Percentiles rank a stretch among this genome's conserved stretches.
Evolutionary conservation across 495 filamentous ascomycete genomes (phyloP).

Genomic region (Aspergillus panamensis): DNA sequence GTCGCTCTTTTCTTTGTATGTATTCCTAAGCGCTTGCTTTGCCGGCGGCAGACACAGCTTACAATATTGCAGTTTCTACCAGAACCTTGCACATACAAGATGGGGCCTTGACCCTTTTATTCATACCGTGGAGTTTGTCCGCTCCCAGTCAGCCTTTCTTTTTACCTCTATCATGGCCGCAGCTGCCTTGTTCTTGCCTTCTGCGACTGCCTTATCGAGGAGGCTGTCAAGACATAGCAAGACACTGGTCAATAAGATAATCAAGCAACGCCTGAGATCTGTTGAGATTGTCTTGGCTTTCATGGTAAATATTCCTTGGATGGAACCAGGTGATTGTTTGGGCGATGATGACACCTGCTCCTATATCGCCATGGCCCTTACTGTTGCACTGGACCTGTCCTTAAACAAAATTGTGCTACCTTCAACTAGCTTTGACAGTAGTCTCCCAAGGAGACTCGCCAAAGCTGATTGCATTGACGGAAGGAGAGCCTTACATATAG

Average conservation of each 20-base stretch:
- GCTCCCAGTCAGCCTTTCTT: slow-evolving; percentile 62
- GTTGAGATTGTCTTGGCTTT: slow-evolving; percentile 71
- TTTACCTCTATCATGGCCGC: slow-evolving; percentile 67
- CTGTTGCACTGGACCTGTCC: slow-evolving; percentile 64
- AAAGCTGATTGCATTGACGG: slow-evolving; percentile 64
- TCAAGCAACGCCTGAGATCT: slow-evolving; percentile 56
- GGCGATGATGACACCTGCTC: slow-evolving; percentile 70
- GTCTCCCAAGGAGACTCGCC: slow-evolving; percentile 48
- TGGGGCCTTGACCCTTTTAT: slow-evolving; percentile 68
- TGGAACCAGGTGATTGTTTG: slow-evolving; percentile 62
- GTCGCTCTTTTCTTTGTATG: slow-evolving; percentile 61
- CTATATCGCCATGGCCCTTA: slow-evolving; percentile 65
- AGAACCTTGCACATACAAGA: slow-evolving; percentile 67
- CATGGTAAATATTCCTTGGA: slow-evolving; percentile 77
- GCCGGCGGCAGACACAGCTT: not conserved
- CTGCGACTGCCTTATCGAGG: slow-evolving; percentile 58
- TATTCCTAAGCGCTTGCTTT: not conserved
- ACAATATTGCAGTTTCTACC: slow-evolving; percentile 53
- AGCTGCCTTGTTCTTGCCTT: slow-evolving; percentile 61
- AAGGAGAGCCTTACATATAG: slow-evolving; percentile 59
- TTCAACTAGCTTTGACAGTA: slow-evolving; percentile 46
- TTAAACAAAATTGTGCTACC: slow-evolving; percentile 65
- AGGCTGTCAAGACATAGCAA: slow-evolving; percentile 62
- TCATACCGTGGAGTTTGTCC: slow-evolving; percentile 61
- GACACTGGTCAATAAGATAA: slow-evolving; percentile 56